phyloP scores from a whole-genome alignment of 2,329 filamentous ascomycete genomes.

The Alternaria burnsii region DNA sequence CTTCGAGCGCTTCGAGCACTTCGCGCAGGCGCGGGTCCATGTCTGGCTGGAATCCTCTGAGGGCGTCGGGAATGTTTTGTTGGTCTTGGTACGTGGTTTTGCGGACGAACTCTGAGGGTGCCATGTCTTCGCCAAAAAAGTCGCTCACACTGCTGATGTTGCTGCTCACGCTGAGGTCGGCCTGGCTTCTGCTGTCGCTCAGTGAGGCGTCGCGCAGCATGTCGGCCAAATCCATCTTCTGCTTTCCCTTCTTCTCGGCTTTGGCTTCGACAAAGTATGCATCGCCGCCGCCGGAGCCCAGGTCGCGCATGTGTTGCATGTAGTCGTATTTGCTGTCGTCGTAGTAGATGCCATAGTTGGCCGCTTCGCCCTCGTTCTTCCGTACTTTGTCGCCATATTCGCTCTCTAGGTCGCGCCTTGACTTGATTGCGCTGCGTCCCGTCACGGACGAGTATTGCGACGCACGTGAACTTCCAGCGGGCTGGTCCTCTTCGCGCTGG shows the following conservation, averaged over 20 bases:
- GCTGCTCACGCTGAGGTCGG: conserved; percentile 54
- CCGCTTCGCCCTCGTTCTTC: conserved; percentile 94
- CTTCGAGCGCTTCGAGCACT: conserved; percentile 90
- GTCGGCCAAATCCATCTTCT: conserved; percentile 83
- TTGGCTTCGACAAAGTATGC: conserved; percentile 81
- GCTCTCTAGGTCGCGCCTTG: conserved; percentile 77
- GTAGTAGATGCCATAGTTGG: conserved; percentile 90
- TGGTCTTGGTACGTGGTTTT: conserved; percentile 87
- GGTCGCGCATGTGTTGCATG: conserved; percentile 96
- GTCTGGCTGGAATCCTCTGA: conserved; percentile 94
- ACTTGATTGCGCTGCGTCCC: conserved; percentile 64
- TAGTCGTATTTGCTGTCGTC: conserved; percentile 98
- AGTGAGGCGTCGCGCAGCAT: conserved; percentile 68
- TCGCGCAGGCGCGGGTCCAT: conserved; percentile 95
- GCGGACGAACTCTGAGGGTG: conserved; percentile 81
- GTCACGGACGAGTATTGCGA: conserved; percentile 56
- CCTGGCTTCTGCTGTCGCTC: conserved; percentile 53
- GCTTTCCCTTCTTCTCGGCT: conserved; percentile 72
- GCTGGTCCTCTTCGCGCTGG: conserved; percentile 38
- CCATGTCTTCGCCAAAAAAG: conserved; percentile 75
- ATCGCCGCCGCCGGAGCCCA: conserved; percentile 71
- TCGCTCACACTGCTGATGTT: conserved; percentile 55
- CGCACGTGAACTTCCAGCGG: conserved; percentile 57
- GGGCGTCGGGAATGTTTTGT: conserved; percentile 88
- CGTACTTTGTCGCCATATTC: conserved; percentile 77